Conservation (phyloP, 2,329 filamentous ascomycete species). For the Ceratocystis harringtonii region DNA sequence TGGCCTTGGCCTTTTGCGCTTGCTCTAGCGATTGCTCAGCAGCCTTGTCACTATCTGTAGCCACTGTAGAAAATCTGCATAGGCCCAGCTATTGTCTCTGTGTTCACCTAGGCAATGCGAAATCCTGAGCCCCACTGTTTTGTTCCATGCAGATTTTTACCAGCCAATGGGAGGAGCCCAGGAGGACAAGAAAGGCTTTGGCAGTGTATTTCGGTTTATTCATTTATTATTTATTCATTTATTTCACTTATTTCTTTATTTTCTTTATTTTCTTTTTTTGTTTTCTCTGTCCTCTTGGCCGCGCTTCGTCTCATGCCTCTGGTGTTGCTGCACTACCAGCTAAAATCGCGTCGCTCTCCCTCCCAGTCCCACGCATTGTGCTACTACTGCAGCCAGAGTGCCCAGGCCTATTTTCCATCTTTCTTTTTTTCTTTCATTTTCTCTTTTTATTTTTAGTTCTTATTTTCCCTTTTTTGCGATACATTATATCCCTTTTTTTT, state of each 20-base stretch:
- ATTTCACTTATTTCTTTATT: background rate
- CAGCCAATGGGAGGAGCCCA: background rate
- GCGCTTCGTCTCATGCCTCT: background rate
- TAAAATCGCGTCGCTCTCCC: background rate
- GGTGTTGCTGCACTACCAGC: background rate
- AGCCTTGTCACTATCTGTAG: background rate
- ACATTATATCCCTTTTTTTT: background rate
- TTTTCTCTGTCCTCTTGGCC: background rate
- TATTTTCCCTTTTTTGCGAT: background rate
- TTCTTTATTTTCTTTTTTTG: background rate
- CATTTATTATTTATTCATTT: background rate
- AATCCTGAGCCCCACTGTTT: background rate
- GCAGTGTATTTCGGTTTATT: no score
- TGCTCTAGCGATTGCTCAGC: background rate
- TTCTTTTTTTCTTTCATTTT: background rate
- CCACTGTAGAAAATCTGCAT: background rate
- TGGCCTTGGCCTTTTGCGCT: background rate
- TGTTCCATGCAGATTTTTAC: background rate
- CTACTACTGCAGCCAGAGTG: background rate
- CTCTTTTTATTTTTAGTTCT: background rate
- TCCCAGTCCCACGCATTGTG: background rate
- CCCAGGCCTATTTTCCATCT: background rate
- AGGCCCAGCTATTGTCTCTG: background rate
- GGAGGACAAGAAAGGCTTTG: no score
- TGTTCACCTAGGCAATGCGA: background rate